Base-by-base conservation (phyloP, 2,329 filamentous ascomycete species). In the Fusarium euwallaceae region DNA sequence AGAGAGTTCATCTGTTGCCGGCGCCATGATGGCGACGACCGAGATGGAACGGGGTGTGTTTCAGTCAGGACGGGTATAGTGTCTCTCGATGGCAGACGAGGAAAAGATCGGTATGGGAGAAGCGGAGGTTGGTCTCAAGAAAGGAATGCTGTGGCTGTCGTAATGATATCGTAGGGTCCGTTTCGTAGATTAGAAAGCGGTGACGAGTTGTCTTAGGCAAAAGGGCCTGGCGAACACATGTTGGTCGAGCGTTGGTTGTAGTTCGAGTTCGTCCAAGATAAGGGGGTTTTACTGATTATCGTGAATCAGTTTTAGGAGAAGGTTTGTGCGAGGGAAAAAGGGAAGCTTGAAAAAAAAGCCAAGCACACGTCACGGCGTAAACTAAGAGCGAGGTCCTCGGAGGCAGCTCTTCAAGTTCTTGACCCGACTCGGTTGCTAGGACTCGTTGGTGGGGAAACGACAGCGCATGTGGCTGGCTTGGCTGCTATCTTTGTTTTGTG, bases 1-100 rank as follows among this genome's bases (percentile, higher is more conserved):
- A 75, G 92, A 92, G 79, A 93, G 87, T 78, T 89, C 84, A 80
- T 89, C 86, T 82, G 87, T 83, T 81, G 87, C 83, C 85, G 89
- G 87, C 86, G 89, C 89, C 90, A 92, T 91, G 81, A 80, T 82
- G 87, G 87, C 87, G 85, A 79, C 83, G 81, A 82, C 80, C 80
- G 66, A 72, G 48, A 56, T 64, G 66, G 73, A 76, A 73, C 41
- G 68, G 58, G 63, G 67, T 71, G 76, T 79, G 76, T 79, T 75
- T 76, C 76, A 76, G 67, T 66, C 71, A 69, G 65, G 60, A 27
- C 69, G 67, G 56, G 55, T 43, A 70, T 58, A 55, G 48, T 32
- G 59, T 73, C 59, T 69, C 64, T 69, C 27, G 66, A 56, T 11
- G 61, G 11, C 36, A n/a, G 45, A 61, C 29, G 56, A 48, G 14